Base-by-base conservation (phyloP, 2,329 filamentous ascomycete genomes). In the Aureobasidium sp. region DNA sequence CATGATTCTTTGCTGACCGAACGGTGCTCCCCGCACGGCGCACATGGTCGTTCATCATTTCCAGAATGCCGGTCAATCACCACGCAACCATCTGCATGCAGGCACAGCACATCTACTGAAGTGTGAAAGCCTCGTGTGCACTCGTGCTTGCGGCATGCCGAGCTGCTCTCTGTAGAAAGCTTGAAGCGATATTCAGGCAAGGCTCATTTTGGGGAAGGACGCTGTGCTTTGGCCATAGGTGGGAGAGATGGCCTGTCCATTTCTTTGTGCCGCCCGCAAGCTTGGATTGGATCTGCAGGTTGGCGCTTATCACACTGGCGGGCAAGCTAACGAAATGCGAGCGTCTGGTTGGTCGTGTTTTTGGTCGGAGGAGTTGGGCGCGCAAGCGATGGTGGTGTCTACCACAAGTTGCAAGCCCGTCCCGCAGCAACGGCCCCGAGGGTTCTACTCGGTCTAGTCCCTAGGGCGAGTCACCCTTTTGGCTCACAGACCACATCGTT, bases 351-450 rank as follows among this genome's bases (percentile, higher is more conserved):
- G 39, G 34, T 53, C 37, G 41, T 56, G 60, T 56, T 23, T 50
- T 20, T 20, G 48, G 39, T 60, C 46, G 46, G 46, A 51, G 57
- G 37, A 60, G 46, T 60, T 60, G 44, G 57, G 46, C 50, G 51
- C 44, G 61, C 61, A 62, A 62, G 61, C 61, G 61, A 62, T 62
- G 61, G 44, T 60, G 57, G 57, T 50, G 52, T 46, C 44, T 52
- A 29, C 36, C 37, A 42, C 29, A 48, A 48, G 5, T 32, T 27
- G 46, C 50, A 62, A 56, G 23, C 60, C 60, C 41, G 26, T 62
- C 53, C 61, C 61, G 61, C 61, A 58, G 32, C 36, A 62, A 62
- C 61, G 60, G 51, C 60, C 36, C 41, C 60, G 44, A 62, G 44
- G 23, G 53, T 51, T 23, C 47, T 34, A 36, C 47, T 51, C 29